These are phyloP conservation scores for Cyclotella atomus DNA, from an alignment of 108 stramenopile genomes.

Conservation along the genomic window DNA sequence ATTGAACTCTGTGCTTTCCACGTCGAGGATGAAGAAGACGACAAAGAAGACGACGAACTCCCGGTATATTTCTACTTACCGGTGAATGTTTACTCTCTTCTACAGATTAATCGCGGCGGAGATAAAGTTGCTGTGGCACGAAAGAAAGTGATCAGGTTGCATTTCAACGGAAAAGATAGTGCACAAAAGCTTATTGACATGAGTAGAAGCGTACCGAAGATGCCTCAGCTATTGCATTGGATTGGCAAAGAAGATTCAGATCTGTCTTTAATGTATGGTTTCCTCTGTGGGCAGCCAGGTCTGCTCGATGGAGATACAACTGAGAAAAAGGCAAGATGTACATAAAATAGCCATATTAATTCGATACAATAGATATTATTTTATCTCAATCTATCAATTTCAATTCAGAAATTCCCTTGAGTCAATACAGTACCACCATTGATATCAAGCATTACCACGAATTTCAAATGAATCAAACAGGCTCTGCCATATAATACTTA, in stretches of 20 bases:
- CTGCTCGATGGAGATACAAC: neutral
- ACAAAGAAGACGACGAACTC: neutral
- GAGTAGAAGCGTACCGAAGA: neutral
- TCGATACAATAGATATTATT: no score
- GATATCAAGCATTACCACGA: no score
- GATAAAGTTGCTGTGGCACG: neutral
- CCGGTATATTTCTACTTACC: no score
- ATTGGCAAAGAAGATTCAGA: conserved; percentile 2
- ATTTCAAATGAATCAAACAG: no score
- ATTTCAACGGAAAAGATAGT: neutral
- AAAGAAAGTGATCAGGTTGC: neutral
- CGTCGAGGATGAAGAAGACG: neutral
- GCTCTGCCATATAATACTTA: no score
- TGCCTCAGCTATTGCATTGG: neutral
- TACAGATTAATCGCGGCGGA: neutral
- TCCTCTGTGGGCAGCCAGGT: neutral
- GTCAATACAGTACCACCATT: no score
- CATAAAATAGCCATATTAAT: no score
- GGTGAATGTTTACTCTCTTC: neutral
- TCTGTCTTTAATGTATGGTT: neutral
- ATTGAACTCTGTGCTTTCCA: neutral
- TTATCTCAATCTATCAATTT: no score
- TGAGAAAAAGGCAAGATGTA: neutral
- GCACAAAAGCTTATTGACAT: neutral
- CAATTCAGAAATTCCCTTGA: no score